Percentiles rank a stretch among this genome's conserved stretches.
Conservation (phyloP, 1,139 yeast species). For the Pichia sp. region DNA sequence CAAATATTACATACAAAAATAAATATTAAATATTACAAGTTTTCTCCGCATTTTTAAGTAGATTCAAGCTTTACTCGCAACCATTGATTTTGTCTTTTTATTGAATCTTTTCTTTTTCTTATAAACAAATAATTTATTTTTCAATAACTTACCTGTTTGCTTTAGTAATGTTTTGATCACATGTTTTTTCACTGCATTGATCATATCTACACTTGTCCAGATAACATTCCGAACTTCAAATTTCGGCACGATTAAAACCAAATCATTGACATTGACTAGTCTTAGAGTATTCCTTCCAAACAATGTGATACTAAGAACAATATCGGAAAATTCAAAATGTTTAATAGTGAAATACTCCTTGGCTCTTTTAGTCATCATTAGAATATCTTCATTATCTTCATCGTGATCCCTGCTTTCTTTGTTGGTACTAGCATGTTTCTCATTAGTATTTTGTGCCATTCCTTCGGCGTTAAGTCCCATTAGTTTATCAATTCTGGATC, state of each 20-base stretch:
- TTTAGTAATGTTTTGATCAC: slow-evolving; percentile 43
- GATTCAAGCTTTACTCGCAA: not conserved
- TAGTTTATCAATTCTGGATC: no score
- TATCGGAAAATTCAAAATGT: slow-evolving; percentile 37
- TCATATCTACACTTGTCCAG: slow-evolving; percentile 46
- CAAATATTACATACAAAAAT: no score
- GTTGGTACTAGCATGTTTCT: no score
- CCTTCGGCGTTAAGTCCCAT: no score
- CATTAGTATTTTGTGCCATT: no score
- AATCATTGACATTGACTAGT: slow-evolving; percentile 53
- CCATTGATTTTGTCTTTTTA: slow-evolving; percentile 1
- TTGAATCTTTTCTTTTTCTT: slow-evolving; percentile 11
- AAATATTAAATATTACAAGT: not conserved
- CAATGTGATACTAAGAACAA: slow-evolving; percentile 47
- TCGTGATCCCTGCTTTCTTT: not conserved
- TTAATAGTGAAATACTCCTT: slow-evolving; percentile 49
- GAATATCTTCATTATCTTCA: not conserved
- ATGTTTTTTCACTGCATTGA: slow-evolving; percentile 42
- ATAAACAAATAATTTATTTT: slow-evolving; percentile 38
- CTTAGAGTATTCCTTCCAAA: slow-evolving; percentile 50
- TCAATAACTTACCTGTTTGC: slow-evolving; percentile 51
- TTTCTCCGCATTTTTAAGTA: not conserved
- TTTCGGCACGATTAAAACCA: slow-evolving; percentile 46
- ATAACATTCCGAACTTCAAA: slow-evolving; percentile 40
- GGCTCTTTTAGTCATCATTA: slow-evolving; percentile 48